Evolutionary conservation across 2,329 filamentous ascomycete species (phyloP).

Genomic region (Xylaria sp.): DNA sequence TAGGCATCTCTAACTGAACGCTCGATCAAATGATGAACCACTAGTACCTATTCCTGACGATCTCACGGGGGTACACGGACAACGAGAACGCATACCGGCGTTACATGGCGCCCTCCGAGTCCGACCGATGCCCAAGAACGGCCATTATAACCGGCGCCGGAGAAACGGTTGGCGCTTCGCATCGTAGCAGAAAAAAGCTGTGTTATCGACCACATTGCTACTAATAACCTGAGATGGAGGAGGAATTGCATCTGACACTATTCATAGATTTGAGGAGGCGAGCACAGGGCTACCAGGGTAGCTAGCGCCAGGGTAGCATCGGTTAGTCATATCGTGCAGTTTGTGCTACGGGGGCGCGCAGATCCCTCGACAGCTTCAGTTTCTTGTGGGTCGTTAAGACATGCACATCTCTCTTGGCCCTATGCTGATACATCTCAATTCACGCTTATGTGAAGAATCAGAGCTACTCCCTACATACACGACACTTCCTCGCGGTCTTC

Average conservation of each 20-base stretch:
- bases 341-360: constrained; percentile 13
- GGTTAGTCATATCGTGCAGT: constrained; percentile 17
- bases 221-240: constrained; percentile 6
- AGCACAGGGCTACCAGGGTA: constrained; percentile 15
- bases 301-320: constrained; percentile 17
- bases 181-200: constrained; percentile 6
- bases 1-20: constrained; percentile 6
- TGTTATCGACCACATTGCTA: constrained; percentile 1
- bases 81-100: constrained; percentile 10
- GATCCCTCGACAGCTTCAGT: constrained; percentile 16
- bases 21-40: constrained; percentile 6
- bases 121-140: constrained; percentile 19
- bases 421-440: neutral
- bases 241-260: constrained; percentile 1
- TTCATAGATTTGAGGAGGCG: constrained; percentile 9
- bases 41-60: constrained; percentile 23
- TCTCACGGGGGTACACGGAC: constrained; percentile 16
- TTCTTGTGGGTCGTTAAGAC: constrained; percentile 13
- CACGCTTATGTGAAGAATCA: neutral
- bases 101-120: constrained; percentile 15
- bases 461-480: too few species aligned
- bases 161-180: constrained; percentile 2
- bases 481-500: neutral
- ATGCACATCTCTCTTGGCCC: neutral
- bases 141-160: constrained; percentile 1